Percentiles rank a stretch among this genome's conserved stretches.
Evolutionary conservation across 139 green algal species (phyloP).

Genomic region (Tetraselmis chui): DNA sequence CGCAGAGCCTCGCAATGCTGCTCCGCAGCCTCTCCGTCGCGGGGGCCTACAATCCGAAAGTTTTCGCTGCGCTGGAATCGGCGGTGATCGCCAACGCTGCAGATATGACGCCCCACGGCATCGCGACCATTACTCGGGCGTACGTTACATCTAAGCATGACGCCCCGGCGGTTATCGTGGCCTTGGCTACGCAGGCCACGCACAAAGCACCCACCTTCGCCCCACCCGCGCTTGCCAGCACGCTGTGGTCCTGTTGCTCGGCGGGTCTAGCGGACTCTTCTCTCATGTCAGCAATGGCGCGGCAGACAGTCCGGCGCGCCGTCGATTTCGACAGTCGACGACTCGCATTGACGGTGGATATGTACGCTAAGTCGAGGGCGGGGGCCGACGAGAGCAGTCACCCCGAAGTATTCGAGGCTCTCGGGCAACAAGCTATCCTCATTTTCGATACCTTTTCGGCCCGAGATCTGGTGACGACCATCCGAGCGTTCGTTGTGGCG

Average conservation of each 20-base stretch:
- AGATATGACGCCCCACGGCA: not conserved
- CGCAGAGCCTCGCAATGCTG: not conserved
- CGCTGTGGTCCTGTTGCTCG: not conserved
- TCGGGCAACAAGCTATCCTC: not conserved
- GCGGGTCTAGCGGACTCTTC: not conserved
- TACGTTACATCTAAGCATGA: not conserved
- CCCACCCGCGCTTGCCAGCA: not conserved
- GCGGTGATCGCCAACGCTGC: not conserved
- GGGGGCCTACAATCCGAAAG: not conserved
- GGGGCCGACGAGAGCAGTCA: not conserved
- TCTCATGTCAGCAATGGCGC: not conserved
- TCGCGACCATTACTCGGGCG: not conserved
- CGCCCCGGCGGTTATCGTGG: not conserved
- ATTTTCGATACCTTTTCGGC: not conserved
- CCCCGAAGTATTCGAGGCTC: not conserved
- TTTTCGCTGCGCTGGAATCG: not conserved
- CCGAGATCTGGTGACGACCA: not conserved
- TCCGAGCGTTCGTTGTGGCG: not conserved
- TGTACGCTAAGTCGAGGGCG: not conserved
- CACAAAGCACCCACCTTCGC: not conserved
- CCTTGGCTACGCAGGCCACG: not conserved
- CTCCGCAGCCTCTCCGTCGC: not conserved
- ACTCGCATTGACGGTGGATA: not conserved
- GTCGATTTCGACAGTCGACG: not conserved
- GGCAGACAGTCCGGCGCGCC: not conserved